These are phyloP conservation scores for Acanthamoeba culbertsoni DNA, from an alignment of 208 protist genomes.

Conservation along the genomic window DNA sequence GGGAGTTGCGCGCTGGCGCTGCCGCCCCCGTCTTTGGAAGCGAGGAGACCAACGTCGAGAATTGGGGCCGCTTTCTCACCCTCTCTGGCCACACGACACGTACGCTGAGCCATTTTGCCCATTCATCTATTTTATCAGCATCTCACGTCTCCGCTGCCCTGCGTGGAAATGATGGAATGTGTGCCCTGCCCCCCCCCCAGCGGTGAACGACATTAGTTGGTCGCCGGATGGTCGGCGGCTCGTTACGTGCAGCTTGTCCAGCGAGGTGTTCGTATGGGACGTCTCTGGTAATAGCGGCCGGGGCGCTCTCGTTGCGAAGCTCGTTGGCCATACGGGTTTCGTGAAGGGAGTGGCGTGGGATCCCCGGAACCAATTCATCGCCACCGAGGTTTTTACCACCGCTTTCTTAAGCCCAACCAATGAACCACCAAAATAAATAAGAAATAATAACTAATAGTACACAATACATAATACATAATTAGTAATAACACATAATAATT, in stretches of 20 bases:
- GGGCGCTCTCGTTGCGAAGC: not conserved
- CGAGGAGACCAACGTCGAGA: constrained; percentile 51
- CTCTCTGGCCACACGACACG: constrained; percentile 26
- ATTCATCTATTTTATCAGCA: not conserved
- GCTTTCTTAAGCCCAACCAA: no score
- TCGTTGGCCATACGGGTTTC: constrained; percentile 15
- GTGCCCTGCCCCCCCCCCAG: not conserved
- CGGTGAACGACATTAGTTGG: constrained; percentile 34
- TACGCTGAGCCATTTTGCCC: not conserved
- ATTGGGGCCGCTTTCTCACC: not conserved
- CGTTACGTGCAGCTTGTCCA: constrained; percentile 3
- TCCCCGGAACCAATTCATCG: constrained; percentile 6
- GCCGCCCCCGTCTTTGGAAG: constrained; percentile 18
- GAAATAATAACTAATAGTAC: no score
- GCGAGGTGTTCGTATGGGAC: constrained; percentile 47
- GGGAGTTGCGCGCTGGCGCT: constrained; percentile 33
- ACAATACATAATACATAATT: no score
- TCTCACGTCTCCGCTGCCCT: not conserved
- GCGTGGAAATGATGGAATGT: no score
- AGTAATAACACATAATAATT: no score
- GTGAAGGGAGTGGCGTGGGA: constrained; percentile 52
- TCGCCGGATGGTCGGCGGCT: constrained; percentile 8
- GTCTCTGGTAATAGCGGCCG: not conserved
- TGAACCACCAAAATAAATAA: no score
- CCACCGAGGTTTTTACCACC: not conserved